Conservation (phyloP, 805 yeast genomes). For the Ascoidea asiatica region DNA sequence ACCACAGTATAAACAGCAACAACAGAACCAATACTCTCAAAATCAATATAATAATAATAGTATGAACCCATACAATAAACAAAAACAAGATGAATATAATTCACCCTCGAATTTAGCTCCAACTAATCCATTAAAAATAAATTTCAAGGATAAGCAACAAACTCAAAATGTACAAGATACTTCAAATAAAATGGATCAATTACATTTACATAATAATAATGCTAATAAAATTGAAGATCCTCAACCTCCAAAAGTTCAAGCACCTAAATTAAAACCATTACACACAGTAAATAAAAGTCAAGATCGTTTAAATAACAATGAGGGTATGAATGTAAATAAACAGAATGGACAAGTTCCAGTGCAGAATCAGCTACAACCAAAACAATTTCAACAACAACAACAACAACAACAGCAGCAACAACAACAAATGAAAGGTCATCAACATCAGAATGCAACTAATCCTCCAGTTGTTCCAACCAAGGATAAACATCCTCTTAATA, state of each 20-base stretch:
- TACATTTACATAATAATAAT: slow-evolving; percentile 1
- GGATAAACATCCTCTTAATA: neutral
- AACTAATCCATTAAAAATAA: neutral
- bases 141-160: neutral
- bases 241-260: neutral
- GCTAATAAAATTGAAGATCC: slow-evolving; percentile 5
- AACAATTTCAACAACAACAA: slow-evolving; percentile 5
- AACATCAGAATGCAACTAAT: slow-evolving; percentile 7
- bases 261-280: slow-evolving; percentile 13
- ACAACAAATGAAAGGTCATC: slow-evolving; percentile 14
- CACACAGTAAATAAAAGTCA: slow-evolving; percentile 1
- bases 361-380: slow-evolving; percentile 5
- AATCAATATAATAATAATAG: neutral
- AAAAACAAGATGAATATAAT: neutral
- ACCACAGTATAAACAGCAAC: too few species aligned
- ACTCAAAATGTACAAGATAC: neutral
- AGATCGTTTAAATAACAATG: slow-evolving; percentile 2
- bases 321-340: slow-evolving; percentile 7
- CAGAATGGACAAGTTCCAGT: slow-evolving; percentile 3
- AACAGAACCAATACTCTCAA: too few species aligned
- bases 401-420: slow-evolving; percentile 7
- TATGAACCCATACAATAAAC: too few species aligned
- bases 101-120: neutral
- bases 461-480: neutral
- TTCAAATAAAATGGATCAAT: neutral